Evolutionary conservation across 352 stramenopile genomes (phyloP).

Genomic region (Lagenidium giganteum): DNA sequence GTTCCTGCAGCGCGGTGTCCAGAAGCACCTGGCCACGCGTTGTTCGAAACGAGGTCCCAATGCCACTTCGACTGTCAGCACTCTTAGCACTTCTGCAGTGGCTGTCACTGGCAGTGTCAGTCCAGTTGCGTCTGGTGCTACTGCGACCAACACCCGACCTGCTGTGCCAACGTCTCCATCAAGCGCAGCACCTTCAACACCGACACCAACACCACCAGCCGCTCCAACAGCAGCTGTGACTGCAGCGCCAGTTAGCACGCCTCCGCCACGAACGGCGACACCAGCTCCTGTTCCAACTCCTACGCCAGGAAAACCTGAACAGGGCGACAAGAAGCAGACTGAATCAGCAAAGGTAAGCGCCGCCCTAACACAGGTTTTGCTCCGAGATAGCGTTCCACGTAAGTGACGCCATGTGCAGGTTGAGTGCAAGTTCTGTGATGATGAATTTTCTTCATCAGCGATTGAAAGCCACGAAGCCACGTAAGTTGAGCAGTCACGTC

Average conservation of each 20-base stretch:
- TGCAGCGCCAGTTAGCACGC: too few relatives aligned
- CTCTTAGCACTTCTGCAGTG: too few relatives aligned
- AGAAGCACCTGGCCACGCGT: slow-evolving; percentile 67
- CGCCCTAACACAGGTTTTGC: too few relatives aligned
- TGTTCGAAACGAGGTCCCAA: slow-evolving; percentile 30
- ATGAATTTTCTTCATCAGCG: slow-evolving; percentile 44
- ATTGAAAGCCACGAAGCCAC: slow-evolving; percentile 60
- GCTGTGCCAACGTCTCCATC: neutral
- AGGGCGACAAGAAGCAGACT: neutral
- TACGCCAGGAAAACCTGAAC: neutral
- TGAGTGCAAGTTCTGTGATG: slow-evolving; percentile 81
- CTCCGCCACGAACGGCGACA: neutral
- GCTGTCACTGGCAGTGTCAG: too few relatives aligned
- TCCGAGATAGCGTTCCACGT: too few relatives aligned
- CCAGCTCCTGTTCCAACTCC: neutral
- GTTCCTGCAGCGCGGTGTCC: slow-evolving; percentile 70
- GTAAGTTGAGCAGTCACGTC: too few relatives aligned
- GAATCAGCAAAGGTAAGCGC: neutral
- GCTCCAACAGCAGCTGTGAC: neutral
- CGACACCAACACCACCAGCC: slow-evolving; percentile 11
- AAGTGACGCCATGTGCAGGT: slow-evolving; percentile 23
- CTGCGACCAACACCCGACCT: neutral
- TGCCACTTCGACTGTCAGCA: too few relatives aligned
- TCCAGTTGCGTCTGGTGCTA: neutral
- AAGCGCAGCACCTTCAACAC: slow-evolving; percentile 1